Evolutionary conservation across 169 alveolate genomes (phyloP), one percentile per base, ranked within the genome.

Genomic region (Eimeria sp.): DNA sequence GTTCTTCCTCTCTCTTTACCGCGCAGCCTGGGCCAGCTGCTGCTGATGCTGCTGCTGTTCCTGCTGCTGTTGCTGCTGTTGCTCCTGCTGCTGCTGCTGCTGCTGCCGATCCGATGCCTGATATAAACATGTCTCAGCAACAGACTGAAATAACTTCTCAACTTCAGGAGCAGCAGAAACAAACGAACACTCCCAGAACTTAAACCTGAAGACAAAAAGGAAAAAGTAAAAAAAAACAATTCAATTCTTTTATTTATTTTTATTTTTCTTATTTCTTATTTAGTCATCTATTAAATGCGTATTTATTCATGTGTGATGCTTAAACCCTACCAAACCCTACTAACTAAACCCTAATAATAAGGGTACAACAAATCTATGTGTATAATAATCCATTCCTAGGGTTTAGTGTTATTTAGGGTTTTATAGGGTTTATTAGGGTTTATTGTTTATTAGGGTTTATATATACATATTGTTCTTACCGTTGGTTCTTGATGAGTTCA

Each of bases 401-500:
- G 40, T 34, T 0, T 34, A 34, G 2, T 34, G 40, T 2, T 34
- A 34, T 34, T 34, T 34, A 34, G 40, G 40, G 40, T 34, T 34
- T 34, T 34, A 1, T 34, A 34, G 40, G 40, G 40, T 34, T 34
- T 34, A 34, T 34, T 34, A 34, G 40, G 40, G 40, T 34, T 34
- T 34, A 34, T 0, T 34, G 40, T 34, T 34, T 34, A 34, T 34
- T 34, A 34, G 40, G 40, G 40, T 34, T 34, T 34, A 34, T 34
- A 34, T 2, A 34, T 34, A n/a, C n/a, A 2, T 34, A 34, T 34
- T 0, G 40, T 34, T n/a, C 87, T 16, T 9, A 84, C 96, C 95
- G 61, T 16, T 99, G 99, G 97, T 98, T 99, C 96, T 98, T 98
- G 90, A 99, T 97, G 47, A 99, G 98, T 97, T 99, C 99, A 76